Evolutionary conservation across 2,329 filamentous ascomycete species (phyloP).

Genomic region (Exserohilum turcica): DNA sequence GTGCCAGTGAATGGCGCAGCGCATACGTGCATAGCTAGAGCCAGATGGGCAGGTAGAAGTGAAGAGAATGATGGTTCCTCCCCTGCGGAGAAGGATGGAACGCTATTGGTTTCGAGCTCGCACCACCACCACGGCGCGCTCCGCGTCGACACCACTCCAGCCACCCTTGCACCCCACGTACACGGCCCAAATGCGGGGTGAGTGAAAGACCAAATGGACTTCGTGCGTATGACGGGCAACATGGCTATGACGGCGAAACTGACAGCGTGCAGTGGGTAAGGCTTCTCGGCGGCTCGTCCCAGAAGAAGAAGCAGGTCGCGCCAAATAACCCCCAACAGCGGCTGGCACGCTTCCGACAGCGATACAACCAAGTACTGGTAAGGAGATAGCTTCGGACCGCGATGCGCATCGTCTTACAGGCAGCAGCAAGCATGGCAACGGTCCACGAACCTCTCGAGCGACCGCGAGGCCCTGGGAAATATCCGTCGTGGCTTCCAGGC

Average conservation of each 20-base stretch:
- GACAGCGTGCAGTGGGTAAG: constrained; percentile 60
- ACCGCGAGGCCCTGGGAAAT: constrained; percentile 56
- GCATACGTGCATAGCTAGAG: background rate
- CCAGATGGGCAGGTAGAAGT: background rate
- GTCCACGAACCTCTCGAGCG: constrained; percentile 56
- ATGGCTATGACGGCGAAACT: constrained; percentile 15
- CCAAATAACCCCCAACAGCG: constrained; percentile 64
- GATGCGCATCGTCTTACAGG: constrained; percentile 17
- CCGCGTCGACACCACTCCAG: constrained; percentile 22
- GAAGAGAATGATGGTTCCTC: background rate
- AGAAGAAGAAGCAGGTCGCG: constrained; percentile 58
- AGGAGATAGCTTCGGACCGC: background rate
- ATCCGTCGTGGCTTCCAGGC: constrained; percentile 61
- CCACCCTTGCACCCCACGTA: constrained; percentile 24
- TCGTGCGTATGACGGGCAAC: constrained; percentile 20
- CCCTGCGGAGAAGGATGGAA: constrained; percentile 13
- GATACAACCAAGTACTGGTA: constrained; percentile 64
- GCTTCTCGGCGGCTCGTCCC: constrained; percentile 62
- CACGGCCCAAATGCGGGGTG: constrained; percentile 33
- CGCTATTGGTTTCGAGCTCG: constrained; percentile 17
- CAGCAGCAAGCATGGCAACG: constrained; percentile 65
- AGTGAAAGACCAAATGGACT: constrained; percentile 33
- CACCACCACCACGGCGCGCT: constrained; percentile 16
- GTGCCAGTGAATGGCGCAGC: background rate
- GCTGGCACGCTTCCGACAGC: constrained; percentile 64